Base-by-base conservation (phyloP, 768 basidiomycete genomes). In the Serendipita vermifera region DNA sequence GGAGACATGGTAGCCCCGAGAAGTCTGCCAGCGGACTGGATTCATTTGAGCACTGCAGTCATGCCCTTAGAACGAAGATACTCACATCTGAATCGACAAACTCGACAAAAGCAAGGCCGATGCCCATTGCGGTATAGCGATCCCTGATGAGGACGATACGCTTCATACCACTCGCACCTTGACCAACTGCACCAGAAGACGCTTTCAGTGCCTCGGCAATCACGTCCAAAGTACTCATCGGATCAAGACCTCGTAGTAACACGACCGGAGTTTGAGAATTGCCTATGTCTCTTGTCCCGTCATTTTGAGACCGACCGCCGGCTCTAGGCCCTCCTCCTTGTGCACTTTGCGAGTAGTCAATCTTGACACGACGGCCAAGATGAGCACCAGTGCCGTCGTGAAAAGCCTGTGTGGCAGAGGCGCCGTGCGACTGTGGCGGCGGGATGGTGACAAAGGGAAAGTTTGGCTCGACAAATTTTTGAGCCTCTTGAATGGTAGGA, bases 231-330 rank as follows among this genome's bases (percentile, higher is more conserved):
- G 85, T 83, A 35, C 90, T 91, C 22, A 88, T 74, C 13, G 84
- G 81, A 66, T 97, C 94, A 31, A 99, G 75, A 14, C 90, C 89
- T 38, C 94, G 83, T 65, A 99, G 84, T 13, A 99, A 76, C 13
- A 99, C 72, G 14, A 97, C 82, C 20, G 89, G 77, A 26, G 79
- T 77, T 61, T 86, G 86, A 1, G 85, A 70, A 60, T 87, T 87
- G 59, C 90, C 94, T 64, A 98, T 94, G 70, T 99, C 94, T 55
- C 92, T 78, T 55, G 89, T 97, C 2, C 96, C 96, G 63, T 99
- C 96, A 64, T 94, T 98, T 55, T 80, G 79, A 61, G 51, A 60
- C 61, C 80, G 58, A 55, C 63, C 41, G n/a, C 66, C 76, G 43
- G 74, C 75, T 48, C 71, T 62, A 55, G 80, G 76, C 9, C 79